Evolutionary conservation across 2,329 filamentous ascomycete species (phyloP), one percentile per base, ranked within the genome.

Genomic region (Stachybotrys elegans): DNA sequence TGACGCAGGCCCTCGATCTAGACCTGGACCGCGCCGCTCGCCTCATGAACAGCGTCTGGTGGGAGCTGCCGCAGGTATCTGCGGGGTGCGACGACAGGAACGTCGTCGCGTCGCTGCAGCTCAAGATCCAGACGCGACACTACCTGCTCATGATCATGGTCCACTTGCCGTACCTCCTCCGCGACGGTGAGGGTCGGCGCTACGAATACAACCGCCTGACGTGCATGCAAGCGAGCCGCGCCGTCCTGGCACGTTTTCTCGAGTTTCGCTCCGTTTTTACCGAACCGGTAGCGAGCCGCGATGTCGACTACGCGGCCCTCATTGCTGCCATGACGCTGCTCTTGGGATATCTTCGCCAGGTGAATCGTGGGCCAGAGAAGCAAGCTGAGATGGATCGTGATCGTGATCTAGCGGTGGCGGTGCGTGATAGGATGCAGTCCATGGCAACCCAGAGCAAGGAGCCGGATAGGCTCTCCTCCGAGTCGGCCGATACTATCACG

Each of bases 161-260:
- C 0, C 76, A 81, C 47, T 63, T 81, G 2, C 78, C 77, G 0
- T 79, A 75, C 47, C 72, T 80, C 58, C 65, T 79, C 11, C 67
- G 64, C 20, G 58, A 66, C 17, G 63, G 66, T 16, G 58, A 59
- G 6, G 63, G 65, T 14, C 69, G 70, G 43, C 68, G 73, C 17
- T 72, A 74, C 51, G 75, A 70, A 50, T 75, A 70, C 44, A 65
- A 66, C 12, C 54, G 57, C 5, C 36, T 47, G 2, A 69, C 68
- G 2, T 74, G 72, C 47, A 58, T 77, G 37, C 66, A 68, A 11
- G 70, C 75, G 6, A 75, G 73, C 39, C 72, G 78, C 2, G 71
- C 72, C 42, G 63, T 79, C 13, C 60, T 81, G 8, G 57, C 51
- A 3, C 68, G 71, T 0, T 80, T 76, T 47, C 52, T 75, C 29